Percentiles rank a stretch among this genome's conserved stretches.
phyloP scores from a whole-genome alignment of 2,329 filamentous ascomycete genomes.

The Ceratocystis eucalypticola region DNA sequence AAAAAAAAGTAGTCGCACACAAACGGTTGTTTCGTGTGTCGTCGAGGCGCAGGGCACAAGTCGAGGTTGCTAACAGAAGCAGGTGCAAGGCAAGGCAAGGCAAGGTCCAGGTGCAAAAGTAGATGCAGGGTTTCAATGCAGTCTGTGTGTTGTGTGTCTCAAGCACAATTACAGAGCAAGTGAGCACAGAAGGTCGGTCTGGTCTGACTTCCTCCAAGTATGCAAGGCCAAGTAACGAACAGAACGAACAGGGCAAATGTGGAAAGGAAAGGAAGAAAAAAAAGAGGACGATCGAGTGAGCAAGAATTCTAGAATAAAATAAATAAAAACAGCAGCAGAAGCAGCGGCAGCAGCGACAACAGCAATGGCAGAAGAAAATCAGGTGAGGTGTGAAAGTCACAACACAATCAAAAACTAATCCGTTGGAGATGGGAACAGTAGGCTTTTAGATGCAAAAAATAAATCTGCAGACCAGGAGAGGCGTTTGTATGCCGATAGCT shows the following conservation, averaged over 20 bases:
- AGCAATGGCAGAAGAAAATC: not conserved
- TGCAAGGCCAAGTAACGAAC: not conserved
- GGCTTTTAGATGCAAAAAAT: not conserved
- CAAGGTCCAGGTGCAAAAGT: slow-evolving; percentile 8
- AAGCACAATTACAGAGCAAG: slow-evolving; percentile 7
- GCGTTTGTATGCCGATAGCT: not conserved
- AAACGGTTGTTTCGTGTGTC: slow-evolving; percentile 6
- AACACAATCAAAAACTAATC: not conserved
- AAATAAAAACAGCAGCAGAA: too few relatives aligned
- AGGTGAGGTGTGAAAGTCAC: not conserved
- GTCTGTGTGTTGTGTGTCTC: slow-evolving; percentile 6
- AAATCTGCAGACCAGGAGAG: not conserved
- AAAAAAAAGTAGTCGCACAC: slow-evolving; percentile 11
- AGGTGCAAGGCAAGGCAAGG: slow-evolving; percentile 7
- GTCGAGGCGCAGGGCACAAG: slow-evolving; percentile 5
- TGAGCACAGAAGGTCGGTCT: not conserved
- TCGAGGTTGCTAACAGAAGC: slow-evolving; percentile 8
- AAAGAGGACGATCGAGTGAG: not conserved
- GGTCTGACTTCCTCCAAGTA: not conserved
- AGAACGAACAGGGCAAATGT: not conserved
- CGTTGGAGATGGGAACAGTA: not conserved
- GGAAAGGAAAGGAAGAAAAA: not conserved
- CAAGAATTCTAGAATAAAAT: not conserved
- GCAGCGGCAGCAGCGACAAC: too few relatives aligned
- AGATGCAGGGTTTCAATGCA: slow-evolving; percentile 6